A percentile compares a stretch with the other conserved stretches of the same genome.
These are phyloP conservation scores for Cladosporium sp. DNA, from an alignment of 2,329 filamentous ascomycete species.

Conservation along the genomic window DNA sequence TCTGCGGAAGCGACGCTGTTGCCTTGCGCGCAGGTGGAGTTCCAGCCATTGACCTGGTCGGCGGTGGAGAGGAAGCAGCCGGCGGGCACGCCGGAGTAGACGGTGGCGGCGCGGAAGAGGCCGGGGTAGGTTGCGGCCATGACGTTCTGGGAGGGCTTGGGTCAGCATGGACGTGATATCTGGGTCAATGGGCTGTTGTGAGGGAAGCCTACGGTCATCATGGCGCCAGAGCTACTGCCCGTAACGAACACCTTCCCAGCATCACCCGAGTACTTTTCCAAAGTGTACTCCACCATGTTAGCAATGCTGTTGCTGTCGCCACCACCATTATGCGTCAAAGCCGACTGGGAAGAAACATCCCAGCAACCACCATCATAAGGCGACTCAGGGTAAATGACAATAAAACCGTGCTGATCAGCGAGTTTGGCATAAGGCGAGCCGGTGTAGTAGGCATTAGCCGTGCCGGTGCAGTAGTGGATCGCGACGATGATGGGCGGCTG, in stretches of 20 bases:
- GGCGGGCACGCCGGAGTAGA: slow-evolving; percentile 52
- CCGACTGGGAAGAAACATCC: slow-evolving; percentile 53
- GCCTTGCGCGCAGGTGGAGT: slow-evolving; percentile 49
- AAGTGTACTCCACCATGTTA: slow-evolving; percentile 56
- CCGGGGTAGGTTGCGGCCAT: slow-evolving; percentile 51
- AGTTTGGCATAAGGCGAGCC: slow-evolving; percentile 52
- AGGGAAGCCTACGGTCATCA: slow-evolving; percentile 52
- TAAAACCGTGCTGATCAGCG: slow-evolving; percentile 53
- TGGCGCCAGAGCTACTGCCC: slow-evolving; percentile 51
- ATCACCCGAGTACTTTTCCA: slow-evolving; percentile 52
- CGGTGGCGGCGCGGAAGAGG: slow-evolving; percentile 48
- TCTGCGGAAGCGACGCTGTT: slow-evolving; percentile 42
- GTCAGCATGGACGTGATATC: slow-evolving; percentile 7
- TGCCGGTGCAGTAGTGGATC: slow-evolving; percentile 54
- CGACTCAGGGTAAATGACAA: slow-evolving; percentile 55
- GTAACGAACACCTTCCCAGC: slow-evolving; percentile 51
- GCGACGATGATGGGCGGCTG: slow-evolving; percentile 22
- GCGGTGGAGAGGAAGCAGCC: slow-evolving; percentile 49
- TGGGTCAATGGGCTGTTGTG: slow-evolving; percentile 1
- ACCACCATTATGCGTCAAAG: slow-evolving; percentile 54
- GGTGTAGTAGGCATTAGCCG: slow-evolving; percentile 46
- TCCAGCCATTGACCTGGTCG: slow-evolving; percentile 46
- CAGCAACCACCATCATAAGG: slow-evolving; percentile 54
- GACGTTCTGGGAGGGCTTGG: slow-evolving; percentile 36
- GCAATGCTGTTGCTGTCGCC: slow-evolving; percentile 55